These are phyloP conservation scores for Fusarium verrucosum DNA, from an alignment of 2,329 filamentous ascomycete species.

Conservation along the genomic window DNA sequence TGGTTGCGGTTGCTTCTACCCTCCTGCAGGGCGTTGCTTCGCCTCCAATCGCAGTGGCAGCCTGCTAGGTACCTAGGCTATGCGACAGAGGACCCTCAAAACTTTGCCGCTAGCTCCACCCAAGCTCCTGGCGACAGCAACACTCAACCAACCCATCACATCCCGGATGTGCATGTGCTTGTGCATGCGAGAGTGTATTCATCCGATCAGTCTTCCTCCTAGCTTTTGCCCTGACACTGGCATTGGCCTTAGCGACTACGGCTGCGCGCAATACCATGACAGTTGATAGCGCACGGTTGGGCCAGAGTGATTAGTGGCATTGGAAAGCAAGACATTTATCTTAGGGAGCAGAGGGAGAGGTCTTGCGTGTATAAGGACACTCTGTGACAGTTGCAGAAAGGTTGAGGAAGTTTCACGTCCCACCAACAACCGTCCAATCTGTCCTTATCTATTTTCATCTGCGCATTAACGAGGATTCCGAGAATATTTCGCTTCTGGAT, in stretches of 20 bases:
- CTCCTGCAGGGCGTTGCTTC: slow-evolving; percentile 25
- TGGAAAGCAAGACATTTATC: slow-evolving; percentile 31
- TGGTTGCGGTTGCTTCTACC: slow-evolving; percentile 8
- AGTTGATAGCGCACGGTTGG: slow-evolving; percentile 26
- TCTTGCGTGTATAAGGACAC: slow-evolving; percentile 23
- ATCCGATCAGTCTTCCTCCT: slow-evolving; percentile 20
- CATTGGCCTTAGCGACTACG: slow-evolving; percentile 12
- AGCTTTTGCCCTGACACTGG: slow-evolving; percentile 10
- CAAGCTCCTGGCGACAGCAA: slow-evolving; percentile 29
- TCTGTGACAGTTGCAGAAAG: slow-evolving; percentile 18
- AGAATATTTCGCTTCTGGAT: slow-evolving; percentile 21
- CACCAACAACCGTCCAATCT: slow-evolving; percentile 31
- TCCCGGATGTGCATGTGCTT: slow-evolving; percentile 30
- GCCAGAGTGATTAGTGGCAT: slow-evolving; percentile 36
- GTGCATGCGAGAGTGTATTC: slow-evolving; percentile 23
- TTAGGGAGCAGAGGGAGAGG: slow-evolving; percentile 27
- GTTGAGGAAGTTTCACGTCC: slow-evolving; percentile 11
- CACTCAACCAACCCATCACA: slow-evolving; percentile 33
- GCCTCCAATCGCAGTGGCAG: slow-evolving; percentile 38
- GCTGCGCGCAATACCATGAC: slow-evolving; percentile 30
- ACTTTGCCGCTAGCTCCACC: slow-evolving; percentile 35
- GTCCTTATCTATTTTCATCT: slow-evolving; percentile 25
- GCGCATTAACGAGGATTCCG: not conserved
- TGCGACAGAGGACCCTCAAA: slow-evolving; percentile 30
- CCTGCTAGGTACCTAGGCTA: slow-evolving; percentile 23